Evolutionary conservation across 179 eudicot genomes (phyloP).

Genomic region (Dionaea muscipula): DNA sequence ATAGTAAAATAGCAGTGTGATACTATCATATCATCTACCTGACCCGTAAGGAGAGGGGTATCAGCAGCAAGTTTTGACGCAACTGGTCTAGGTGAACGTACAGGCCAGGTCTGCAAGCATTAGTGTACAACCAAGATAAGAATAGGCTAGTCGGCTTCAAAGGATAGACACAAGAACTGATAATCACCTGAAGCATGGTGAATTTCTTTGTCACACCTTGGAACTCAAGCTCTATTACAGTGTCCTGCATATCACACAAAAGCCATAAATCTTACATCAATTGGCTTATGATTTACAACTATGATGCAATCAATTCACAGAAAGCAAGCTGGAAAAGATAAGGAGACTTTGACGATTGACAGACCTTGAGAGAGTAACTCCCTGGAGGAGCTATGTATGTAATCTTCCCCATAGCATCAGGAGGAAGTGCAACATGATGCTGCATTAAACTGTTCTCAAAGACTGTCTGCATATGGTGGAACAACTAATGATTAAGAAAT

Average conservation of each 20-base stretch:
- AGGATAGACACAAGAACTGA: slow-evolving; percentile 3
- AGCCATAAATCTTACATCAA: background rate
- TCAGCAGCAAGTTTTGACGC: slow-evolving; percentile 98
- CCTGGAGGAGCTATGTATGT: slow-evolving; percentile 89
- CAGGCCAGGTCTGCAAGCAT: slow-evolving; percentile 79
- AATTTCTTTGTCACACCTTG: slow-evolving; percentile 92
- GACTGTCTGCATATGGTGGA: slow-evolving; percentile 48
- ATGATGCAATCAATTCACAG: background rate
- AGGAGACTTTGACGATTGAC: background rate
- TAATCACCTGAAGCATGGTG: slow-evolving; percentile 92
- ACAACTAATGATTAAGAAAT: slow-evolving; percentile 9
- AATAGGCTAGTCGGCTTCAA: background rate
- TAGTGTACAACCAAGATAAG: slow-evolving; percentile 7
- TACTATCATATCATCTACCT: slow-evolving; percentile 32
- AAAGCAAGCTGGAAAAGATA: background rate
- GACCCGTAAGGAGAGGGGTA: slow-evolving; percentile 94
- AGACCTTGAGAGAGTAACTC: slow-evolving; percentile 76
- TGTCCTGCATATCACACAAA: slow-evolving; percentile 50
- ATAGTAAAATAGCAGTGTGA: slow-evolving; percentile 5
- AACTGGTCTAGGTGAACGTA: slow-evolving; percentile 94
- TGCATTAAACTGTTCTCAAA: slow-evolving; percentile 78
- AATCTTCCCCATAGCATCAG: slow-evolving; percentile 93
- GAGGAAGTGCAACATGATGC: slow-evolving; percentile 87
- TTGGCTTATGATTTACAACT: background rate
- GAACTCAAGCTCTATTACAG: slow-evolving; percentile 92